Evolutionary conservation across 2,329 filamentous ascomycete genomes (phyloP).

Genomic region (Colletotrichum scovillei): DNA sequence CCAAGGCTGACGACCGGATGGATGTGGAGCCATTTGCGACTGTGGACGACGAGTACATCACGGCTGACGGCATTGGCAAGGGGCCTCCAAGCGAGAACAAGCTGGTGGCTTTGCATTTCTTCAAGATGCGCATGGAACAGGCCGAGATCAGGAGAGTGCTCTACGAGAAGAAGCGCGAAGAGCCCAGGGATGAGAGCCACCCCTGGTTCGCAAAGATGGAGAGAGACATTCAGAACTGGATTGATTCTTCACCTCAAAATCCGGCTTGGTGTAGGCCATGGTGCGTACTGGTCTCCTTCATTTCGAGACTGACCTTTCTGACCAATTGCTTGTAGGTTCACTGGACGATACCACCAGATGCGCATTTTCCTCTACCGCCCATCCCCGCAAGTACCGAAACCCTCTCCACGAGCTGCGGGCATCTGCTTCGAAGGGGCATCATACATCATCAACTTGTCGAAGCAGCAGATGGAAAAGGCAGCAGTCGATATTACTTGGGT

Average conservation of each 20-base stretch:
- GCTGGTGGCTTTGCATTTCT: conserved; percentile 90
- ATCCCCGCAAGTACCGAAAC: conserved; percentile 90
- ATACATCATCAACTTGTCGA: conserved; percentile 84
- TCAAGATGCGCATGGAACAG: conserved; percentile 89
- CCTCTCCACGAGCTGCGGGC: conserved; percentile 80
- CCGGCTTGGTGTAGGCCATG: conserved; percentile 80
- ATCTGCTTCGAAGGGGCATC: conserved; percentile 86
- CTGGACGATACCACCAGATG: conserved; percentile 84
- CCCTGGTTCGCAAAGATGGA: conserved; percentile 90
- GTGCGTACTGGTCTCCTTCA: conserved; percentile 59
- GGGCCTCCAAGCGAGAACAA: conserved; percentile 85
- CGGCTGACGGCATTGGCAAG: conserved; percentile 76
- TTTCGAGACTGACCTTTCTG: neutral
- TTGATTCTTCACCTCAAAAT: conserved; percentile 78
- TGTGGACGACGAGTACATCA: conserved; percentile 87
- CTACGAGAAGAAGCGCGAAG: conserved; percentile 84
- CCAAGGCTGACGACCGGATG: conserved; percentile 83
- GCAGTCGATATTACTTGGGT: conserved; percentile 93
- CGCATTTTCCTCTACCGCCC: conserved; percentile 89
- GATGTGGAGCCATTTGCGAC: conserved; percentile 88
- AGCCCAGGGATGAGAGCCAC: conserved; percentile 82
- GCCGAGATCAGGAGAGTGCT: conserved; percentile 87
- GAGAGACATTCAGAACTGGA: conserved; percentile 82
- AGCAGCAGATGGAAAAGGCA: conserved; percentile 80
- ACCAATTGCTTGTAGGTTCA: conserved; percentile 61